These are phyloP conservation scores for Casaregolazyma suthepensis DNA, from an alignment of 1,139 yeast genomes.

Conservation along the genomic window DNA sequence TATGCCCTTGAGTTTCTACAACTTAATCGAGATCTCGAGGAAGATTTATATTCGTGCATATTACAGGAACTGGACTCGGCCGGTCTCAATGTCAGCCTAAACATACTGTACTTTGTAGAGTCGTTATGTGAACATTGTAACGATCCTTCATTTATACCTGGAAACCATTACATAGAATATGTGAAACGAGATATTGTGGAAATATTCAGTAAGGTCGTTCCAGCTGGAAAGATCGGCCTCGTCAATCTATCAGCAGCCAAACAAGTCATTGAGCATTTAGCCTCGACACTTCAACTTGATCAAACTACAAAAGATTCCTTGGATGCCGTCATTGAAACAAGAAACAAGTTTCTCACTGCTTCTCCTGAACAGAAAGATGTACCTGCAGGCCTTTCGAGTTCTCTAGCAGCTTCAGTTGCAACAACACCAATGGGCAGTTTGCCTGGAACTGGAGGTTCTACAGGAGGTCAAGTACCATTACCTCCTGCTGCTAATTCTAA, in stretches of 20 bases:
- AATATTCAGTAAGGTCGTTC: constrained; percentile 50
- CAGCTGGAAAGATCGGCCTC: constrained; percentile 37
- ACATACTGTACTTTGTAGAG: constrained; percentile 64
- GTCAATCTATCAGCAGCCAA: constrained; percentile 42
- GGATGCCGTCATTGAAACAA: neutral
- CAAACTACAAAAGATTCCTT: neutral
- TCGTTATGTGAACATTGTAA: constrained; percentile 40
- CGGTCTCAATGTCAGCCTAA: constrained; percentile 53
- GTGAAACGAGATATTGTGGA: constrained; percentile 43
- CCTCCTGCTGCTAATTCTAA: neutral
- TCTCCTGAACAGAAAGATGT: constrained; percentile 1
- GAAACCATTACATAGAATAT: constrained; percentile 18
- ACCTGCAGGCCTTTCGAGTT: neutral
- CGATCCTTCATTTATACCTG: constrained; percentile 4
- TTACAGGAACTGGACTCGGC: constrained; percentile 51
- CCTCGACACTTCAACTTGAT: constrained; percentile 16
- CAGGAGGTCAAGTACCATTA: neutral
- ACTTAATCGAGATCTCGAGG: constrained; percentile 53
- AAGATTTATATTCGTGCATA: constrained; percentile 66
- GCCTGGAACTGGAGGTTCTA: neutral
- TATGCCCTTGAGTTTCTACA: constrained; percentile 57
- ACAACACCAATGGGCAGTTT: neutral
- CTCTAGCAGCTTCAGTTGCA: neutral
- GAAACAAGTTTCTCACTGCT: constrained; percentile 1
- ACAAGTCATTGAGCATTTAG: constrained; percentile 23